Evolutionary conservation across 1,284 basidiomycete species (phyloP), one percentile per base, ranked within the genome.

Genomic region (Ustilago xerochloae): DNA sequence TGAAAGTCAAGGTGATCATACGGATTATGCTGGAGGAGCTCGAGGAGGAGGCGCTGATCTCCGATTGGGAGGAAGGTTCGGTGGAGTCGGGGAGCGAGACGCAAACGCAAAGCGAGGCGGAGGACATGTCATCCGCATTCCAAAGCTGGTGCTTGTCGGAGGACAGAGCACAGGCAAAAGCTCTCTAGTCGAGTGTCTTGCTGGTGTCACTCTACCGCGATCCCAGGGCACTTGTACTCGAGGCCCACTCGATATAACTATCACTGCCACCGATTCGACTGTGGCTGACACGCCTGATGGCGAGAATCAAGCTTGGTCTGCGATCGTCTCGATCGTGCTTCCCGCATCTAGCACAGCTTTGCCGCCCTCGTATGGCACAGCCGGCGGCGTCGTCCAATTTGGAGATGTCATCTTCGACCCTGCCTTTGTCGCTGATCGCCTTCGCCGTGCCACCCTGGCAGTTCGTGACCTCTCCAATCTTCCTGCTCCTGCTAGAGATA

Each of bases 91-190:
- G 30, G 35, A 51, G 48, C 13, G 41, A 28, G 22, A n/a, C 10
- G 38, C 10, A 28, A 30, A 29, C 36, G 24, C 26, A 28, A 38
- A 33, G 10, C 22, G 13, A 43, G 22, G 22, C 26, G 41, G 41
- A 10, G 12, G 15, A 43, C 8, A 26, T 43, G 22, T 43, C 41
- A 43, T 45, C 57, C n/a, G 16, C 10, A 46, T 64, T n/a, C 65
- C 65, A 0, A 48, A 49, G 18, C 33, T 63, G 18, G 60, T 57
- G 3, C 47, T 68, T 10, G 54, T 63, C 39, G 65, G 59, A 12
- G 54, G 59, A 10, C 65, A 68, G 33, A 62, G 59, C 32, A 56
- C 59, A 9, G 65, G 60, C 12, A 63, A 68, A 39, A 62, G 50
- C 59, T 54, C 53, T n/a, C 54, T 68, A 16, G 65, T 68, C 35